A percentile compares a stretch with the other conserved stretches of the same genome.
These are phyloP conservation scores for Cucumis melo DNA, from an alignment of 306 rosid genomes.

Conservation along the genomic window DNA sequence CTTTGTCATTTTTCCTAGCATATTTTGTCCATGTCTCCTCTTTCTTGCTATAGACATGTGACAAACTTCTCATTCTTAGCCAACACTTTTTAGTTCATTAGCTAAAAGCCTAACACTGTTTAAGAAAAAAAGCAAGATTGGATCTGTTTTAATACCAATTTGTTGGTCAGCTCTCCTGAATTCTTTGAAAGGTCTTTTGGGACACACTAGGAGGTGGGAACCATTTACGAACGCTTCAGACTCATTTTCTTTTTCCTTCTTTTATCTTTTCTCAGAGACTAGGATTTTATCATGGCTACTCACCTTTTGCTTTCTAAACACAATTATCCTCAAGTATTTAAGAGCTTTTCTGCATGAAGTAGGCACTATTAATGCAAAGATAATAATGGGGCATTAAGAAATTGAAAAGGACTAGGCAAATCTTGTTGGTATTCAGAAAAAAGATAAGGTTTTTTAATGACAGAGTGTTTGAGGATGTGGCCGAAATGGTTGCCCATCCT, in stretches of 20 bases:
- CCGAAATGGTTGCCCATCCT: constrained; percentile 1
- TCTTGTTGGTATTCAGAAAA: constrained; percentile 4
- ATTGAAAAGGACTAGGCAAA: constrained; percentile 1
- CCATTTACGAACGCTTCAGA: not conserved
- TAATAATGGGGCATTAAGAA: not conserved
- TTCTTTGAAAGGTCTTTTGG: not conserved
- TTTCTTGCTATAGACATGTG: not conserved
- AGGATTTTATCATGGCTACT: not conserved
- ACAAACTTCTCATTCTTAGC: constrained; percentile 7
- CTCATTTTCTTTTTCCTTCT: not conserved
- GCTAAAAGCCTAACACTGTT: not conserved
- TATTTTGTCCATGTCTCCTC: constrained; percentile 10
- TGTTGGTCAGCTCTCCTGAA: not conserved
- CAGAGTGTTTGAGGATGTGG: constrained; percentile 2
- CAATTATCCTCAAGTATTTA: not conserved
- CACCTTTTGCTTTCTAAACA: not conserved
- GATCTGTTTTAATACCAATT: constrained; percentile 1
- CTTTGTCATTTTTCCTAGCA: constrained; percentile 4
- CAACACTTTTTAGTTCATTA: not conserved
- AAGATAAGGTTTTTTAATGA: constrained; percentile 2
- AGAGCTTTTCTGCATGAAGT: constrained; percentile 2
- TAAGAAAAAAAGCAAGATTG: not conserved
- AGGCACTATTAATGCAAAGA: not conserved
- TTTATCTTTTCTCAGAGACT: not conserved
- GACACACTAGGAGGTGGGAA: not conserved